These are phyloP conservation scores for Cichorium intybus DNA, from an alignment of 140 eudicot species.

Conservation along the genomic window DNA sequence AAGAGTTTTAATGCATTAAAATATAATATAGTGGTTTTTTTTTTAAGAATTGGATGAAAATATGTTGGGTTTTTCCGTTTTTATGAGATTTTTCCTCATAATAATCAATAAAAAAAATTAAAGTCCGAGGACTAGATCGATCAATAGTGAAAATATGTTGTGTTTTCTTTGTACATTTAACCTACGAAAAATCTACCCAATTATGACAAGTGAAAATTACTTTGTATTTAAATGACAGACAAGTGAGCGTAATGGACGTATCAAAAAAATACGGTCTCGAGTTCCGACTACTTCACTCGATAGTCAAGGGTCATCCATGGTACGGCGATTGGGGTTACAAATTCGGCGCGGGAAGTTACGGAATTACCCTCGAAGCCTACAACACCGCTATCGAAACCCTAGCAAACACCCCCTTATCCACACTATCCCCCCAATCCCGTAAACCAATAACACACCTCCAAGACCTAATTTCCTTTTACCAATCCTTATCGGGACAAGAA, in stretches of 20 bases:
- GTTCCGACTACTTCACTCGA: constrained; percentile 76
- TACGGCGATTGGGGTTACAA: constrained; percentile 95
- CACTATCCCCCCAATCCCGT: constrained; percentile 55
- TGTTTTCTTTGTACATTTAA: too few species aligned
- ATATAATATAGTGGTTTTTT: too few species aligned
- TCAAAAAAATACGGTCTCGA: constrained; percentile 85
- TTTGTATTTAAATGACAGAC: constrained; percentile 35
- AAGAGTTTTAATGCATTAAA: too few species aligned
- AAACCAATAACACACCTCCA: constrained; percentile 72
- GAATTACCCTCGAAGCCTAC: constrained; percentile 59
- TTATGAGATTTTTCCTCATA: too few species aligned
- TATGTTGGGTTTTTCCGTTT: too few species aligned
- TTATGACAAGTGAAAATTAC: too few species aligned
- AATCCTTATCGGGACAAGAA: constrained; percentile 63
- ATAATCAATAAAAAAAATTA: too few species aligned
- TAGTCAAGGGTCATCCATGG: constrained; percentile 75
- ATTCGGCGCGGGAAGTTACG: constrained; percentile 93
- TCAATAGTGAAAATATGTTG: too few species aligned
- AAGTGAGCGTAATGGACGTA: constrained; percentile 90
- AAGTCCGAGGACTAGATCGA: too few species aligned
- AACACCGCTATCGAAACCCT: constrained; percentile 56
- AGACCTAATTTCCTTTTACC: constrained; percentile 67
- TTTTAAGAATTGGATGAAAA: too few species aligned
- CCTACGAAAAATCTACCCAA: too few species aligned
- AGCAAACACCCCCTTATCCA: constrained; percentile 55